A percentile compares a stretch with the other conserved stretches of the same genome.
Conservation (phyloP, 2,329 filamentous ascomycete species). For the Stagonosporopsis chrysanthemi region DNA sequence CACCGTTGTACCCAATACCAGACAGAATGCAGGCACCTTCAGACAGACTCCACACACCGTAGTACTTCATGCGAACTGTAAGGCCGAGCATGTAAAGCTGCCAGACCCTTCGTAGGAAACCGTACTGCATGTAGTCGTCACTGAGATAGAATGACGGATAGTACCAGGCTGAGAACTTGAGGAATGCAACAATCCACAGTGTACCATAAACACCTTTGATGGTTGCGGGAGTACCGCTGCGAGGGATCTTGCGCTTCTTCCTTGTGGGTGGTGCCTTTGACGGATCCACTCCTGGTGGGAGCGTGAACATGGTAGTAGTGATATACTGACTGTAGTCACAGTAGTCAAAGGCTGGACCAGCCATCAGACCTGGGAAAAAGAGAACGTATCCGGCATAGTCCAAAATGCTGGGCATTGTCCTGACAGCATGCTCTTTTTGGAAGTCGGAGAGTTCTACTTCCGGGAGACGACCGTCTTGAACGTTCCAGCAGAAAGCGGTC, state of each 20-base stretch:
- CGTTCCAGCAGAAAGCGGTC: slow-evolving; percentile 96
- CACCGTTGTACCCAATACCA: slow-evolving; percentile 91
- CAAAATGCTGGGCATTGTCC: slow-evolving; percentile 74
- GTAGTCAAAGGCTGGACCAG: slow-evolving; percentile 92
- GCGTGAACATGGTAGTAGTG: slow-evolving; percentile 91
- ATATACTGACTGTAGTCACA: slow-evolving; percentile 92
- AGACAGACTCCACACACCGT: slow-evolving; percentile 91
- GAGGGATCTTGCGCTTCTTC: slow-evolving; percentile 90
- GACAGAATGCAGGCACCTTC: slow-evolving; percentile 94
- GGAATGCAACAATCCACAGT: slow-evolving; percentile 79
- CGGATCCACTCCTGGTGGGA: slow-evolving; percentile 81
- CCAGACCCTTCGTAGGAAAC: slow-evolving; percentile 76
- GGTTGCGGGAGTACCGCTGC: slow-evolving; percentile 84
- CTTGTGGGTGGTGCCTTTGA: slow-evolving; percentile 84
- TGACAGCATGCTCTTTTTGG: slow-evolving; percentile 82
- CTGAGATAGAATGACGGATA: slow-evolving; percentile 68
- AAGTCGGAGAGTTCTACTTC: slow-evolving; percentile 82
- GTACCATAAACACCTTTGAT: slow-evolving; percentile 78
- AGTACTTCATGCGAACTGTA: slow-evolving; percentile 88
- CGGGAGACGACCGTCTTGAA: slow-evolving; percentile 86
- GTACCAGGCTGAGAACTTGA: slow-evolving; percentile 75
- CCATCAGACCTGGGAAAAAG: slow-evolving; percentile 92
- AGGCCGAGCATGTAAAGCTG: slow-evolving; percentile 84
- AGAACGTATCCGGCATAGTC: slow-evolving; percentile 90
- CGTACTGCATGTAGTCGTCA: slow-evolving; percentile 71